Evolutionary conservation across 176 grass and related monocot genomes (phyloP).

Genomic region (Aegilops sharonensis): DNA sequence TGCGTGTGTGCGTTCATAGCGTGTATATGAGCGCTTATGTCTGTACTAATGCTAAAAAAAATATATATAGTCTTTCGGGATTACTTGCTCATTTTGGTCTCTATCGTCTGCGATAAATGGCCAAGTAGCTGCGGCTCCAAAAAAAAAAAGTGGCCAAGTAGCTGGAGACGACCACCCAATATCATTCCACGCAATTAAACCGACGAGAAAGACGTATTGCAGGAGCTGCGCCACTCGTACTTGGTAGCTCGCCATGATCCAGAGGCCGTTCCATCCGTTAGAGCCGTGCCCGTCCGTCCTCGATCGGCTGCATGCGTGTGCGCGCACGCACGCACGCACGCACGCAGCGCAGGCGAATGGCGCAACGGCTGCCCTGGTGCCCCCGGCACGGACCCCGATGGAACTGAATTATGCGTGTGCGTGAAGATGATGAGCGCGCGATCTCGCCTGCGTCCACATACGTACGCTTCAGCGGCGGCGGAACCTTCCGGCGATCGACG

Average conservation of each 20-base stretch:
- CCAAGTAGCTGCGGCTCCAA: neutral
- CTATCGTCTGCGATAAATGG: neutral
- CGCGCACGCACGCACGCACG: too few relatives aligned
- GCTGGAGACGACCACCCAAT: neutral
- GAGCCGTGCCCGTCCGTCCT: neutral
- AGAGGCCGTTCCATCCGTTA: constrained; percentile 18
- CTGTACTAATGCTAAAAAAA: too few relatives aligned
- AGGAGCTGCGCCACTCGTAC: neutral
- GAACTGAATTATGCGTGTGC: neutral
- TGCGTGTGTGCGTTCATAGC: too few relatives aligned
- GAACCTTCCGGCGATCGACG: neutral
- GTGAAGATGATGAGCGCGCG: neutral
- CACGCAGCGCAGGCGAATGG: too few relatives aligned
- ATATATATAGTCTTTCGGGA: neutral
- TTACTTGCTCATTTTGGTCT: neutral
- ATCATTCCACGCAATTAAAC: neutral
- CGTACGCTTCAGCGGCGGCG: neutral
- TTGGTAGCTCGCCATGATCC: neutral
- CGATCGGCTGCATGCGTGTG: too few relatives aligned
- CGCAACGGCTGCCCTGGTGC: too few relatives aligned
- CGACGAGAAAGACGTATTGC: neutral
- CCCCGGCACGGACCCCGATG: neutral
- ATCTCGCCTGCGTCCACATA: neutral
- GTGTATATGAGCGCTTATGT: too few relatives aligned
- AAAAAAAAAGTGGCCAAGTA: neutral